Evolutionary conservation across 2,329 filamentous ascomycete species (phyloP), one percentile per base, ranked within the genome.

Genomic region (Neoarthrinium moseri): DNA sequence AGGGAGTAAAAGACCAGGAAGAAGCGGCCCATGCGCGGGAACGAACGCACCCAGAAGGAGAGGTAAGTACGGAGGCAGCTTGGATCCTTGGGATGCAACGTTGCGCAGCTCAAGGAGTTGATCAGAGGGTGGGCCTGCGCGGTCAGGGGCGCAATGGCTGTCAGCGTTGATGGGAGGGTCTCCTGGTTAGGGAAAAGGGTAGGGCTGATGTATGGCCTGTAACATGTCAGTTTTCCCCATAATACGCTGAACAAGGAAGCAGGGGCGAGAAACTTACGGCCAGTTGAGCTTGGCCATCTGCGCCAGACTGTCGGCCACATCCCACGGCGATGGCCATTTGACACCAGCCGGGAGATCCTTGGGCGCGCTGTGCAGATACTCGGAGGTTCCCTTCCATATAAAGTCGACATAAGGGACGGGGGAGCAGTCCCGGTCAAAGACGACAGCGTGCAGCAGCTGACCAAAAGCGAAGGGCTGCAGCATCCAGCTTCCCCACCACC

Each of bases 31-130:
- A 96, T 72, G 1, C 80, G 75, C 0, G 91, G 91, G 65, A 96
- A 94, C 2, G 89, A 86, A 45, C 82, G 80, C 47, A 96, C 81
- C 80, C 89, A 92, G 68, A 94, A 95, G 50, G 89, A 88, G 36
- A 96, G 71, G 63, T 91, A 95, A 3, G 89, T 95, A 23, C 89
- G 87, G 29, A 86, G 78, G 66, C 92, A 99, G 15, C 89, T 95
- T 1, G 92, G 91, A 58, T 95, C 89, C 15, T 81, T 76, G 0
- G 92, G 91, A 63, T 99, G 92, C 3, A 97, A 81, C 2, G 92
- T 78, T 1, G 92, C 92, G 68, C 94, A 99, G 34, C 90, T 92
- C 17, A 96, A 81, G 21, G 84, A 86, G 8, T 81, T 84, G 63
- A 95, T 92, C 33, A 90, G 83, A 2, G 92, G 92, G 60, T 97